Evolutionary conservation across 768 basidiomycete species (phyloP), one percentile per base, ranked within the genome.

Genomic region (Tylopilus rubrobrunneus): DNA sequence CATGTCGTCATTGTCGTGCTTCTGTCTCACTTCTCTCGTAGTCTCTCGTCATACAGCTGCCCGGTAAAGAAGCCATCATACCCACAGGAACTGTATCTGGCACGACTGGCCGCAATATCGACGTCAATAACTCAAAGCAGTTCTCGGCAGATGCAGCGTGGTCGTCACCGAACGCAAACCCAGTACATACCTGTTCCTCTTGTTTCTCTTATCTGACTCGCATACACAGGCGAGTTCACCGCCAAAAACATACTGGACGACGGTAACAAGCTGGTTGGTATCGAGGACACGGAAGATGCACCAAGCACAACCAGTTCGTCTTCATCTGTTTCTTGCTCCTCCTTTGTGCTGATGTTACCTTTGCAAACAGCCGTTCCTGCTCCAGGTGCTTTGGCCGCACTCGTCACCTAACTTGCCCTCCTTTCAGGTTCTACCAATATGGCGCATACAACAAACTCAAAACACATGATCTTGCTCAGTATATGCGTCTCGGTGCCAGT

Each of bases 401-500:
- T 98, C 6, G 78, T 96, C 52, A 75, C 77, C 3, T 98, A 98
- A 67, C 81, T 98, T 1, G 78, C 82, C 15, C 84, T 99, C 5
- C 74, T 92, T 3, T 75, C 84, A 7, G 91, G 96, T 59, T 72
- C 85, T 6, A 78, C 84, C 3, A 92, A 95, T 62, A 87, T 57
- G 87, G 85, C 21, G 81, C 85, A 52, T 98, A 86, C 74, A 83
- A 79, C n/a, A n/a, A n/a, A 14, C 78, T 99, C 12, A 80, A 80
- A 37, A 89, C 87, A 0, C 95, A 99, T 64, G 94, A 98, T 66
- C 76, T 99, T 0, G 83, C 89, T 2, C 94, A 91, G 65, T 98
- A 87, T 70, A 97, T 99, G 94, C 87, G 86, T 53, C 80, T 98
- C 9, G 97, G 98, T 67, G 92, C 97, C 2, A 96, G 93, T 57